Evolutionary conservation across 163 green algal genomes (phyloP), one percentile per base, ranked within the genome.

Genomic region (Picocystis sp.): DNA sequence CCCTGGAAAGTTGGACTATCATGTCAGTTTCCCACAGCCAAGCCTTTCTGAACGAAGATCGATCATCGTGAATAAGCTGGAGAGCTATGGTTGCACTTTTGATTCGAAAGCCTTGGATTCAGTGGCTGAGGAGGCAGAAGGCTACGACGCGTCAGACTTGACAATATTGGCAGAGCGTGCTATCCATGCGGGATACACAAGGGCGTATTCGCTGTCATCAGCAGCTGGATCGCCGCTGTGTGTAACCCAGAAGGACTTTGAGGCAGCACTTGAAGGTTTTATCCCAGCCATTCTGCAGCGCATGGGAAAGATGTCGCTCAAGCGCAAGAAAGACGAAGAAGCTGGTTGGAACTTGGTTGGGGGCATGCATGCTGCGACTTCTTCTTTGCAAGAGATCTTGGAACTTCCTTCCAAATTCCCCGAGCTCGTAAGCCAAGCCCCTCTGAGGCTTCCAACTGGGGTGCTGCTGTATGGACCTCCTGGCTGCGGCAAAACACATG

Each of bases 391-490:
- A 22, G 78, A 88, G 52, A 69, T 76, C 2, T 61, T 93, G 43
- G 65, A 78, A 55, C 66, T 89, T 53, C 81, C 79, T 10, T 60
- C 79, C 11, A 70, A 70, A 43, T 69, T 75, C 45, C 52, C 69
- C 1, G 21, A 45, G 9, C 59, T 80, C 23, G 50, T 73, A 19
- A 65, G 69, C 43, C 55, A 55, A 23, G 78, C 81, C 2, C 84
- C 89, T 3, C 66, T 96, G 56, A 76, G 89, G 15, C 72, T 95
- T 53, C 71, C 81, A 17, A 92, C 87, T 22, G 87, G 87, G 11
- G 70, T 93, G 50, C 75, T 98, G 59, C 78, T 98, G 51, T 98
- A 92, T 67, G 89, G 89, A n/a, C 89, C 89, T 1, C 89, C 89
- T 11, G 82, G 82, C n/a, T 95, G 88, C 58, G 89, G 89, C 58